Evolutionary conservation across 805 yeast species (phyloP), one percentile per base, ranked within the genome.

Genomic region (Debaryomyces castellii): DNA sequence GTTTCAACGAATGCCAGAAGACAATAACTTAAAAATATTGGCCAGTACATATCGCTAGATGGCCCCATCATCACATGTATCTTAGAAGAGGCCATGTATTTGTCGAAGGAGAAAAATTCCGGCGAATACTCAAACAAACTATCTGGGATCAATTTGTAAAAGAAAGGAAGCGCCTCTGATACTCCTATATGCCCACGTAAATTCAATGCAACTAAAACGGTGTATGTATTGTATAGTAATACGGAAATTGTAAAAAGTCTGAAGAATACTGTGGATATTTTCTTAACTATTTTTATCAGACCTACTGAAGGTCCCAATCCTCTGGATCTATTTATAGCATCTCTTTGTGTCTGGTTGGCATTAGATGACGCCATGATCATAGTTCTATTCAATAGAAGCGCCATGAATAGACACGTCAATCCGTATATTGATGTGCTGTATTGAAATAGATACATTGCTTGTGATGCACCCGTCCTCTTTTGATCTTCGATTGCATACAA

Each of bases 1-100:
- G 89, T 81, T 62, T 87, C 92, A 12, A 81, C 61, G 43, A 83
- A 81, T 56, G 82, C 83, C 54, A 82, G 80, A 20, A 77, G 59
- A 58, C 91, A 84, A 46, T 82, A 67, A 1, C 80, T 64, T 24
- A 81, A 57, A 55, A 80, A 87, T 5, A 75, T 69, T 11, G 80
- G 81, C 81, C 87, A 83, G 54, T 75, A 74, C 51, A 76, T 72
- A 20, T 66, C 73, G 8, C 80, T 74, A 5, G 76, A 69, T 11
- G 88, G 87, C 4, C 79, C 78, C 10, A 67, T 52, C 51, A 60
- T 60, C 5, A 68, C 66, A 50, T 59, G 66, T 34, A 39, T 42
- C 16, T 39, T 37, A 23, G 63, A 51, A 36, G 71, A 63, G 36
- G 49, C 42, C 75, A 71, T 67, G 50, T 62, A 67, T 35, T 46